Base-by-base conservation (phyloP, 768 basidiomycete species). In the Lactarius trivialis region DNA sequence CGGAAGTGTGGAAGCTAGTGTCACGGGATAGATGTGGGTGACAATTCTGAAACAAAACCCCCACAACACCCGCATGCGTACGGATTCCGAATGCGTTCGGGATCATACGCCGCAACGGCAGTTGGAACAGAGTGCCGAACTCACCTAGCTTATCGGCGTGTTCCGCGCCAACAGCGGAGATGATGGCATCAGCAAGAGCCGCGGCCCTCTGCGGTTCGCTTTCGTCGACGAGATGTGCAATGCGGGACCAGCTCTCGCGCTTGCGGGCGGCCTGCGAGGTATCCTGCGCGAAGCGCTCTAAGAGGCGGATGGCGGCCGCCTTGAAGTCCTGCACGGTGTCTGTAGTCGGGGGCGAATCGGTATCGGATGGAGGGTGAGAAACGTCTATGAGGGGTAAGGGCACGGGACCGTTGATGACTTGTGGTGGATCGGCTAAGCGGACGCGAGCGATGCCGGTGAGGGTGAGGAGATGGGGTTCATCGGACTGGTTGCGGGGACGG, bases 161-260 rank as follows among this genome's bases (percentile, higher is more conserved):
- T 57, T 88, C 88, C 3, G 79, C 81, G 56, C 83, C 81, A 21
- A 86, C 73, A n/a, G 73, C 71, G 11, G 85, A 79, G 17, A 91
- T 79, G 36, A 92, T 78, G 14, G 90, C 83, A 68, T 92, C 90
- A 0, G 88, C 88, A 79, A 91, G 84, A 83, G 86, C 88, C 4
- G 84, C 80, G 0, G 85, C 82, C 32, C 83, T 76, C 9, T 81
- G 78, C 66, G 82, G 79, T 0, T 85, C 79, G 17, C 86, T 79
- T 39, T 92, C 88, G 62, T 91, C 88, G 11, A 91, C 76, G 82
- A 91, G 86, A 34, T 75, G 76, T 3, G 85, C 78, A 57, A 90
- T 83, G 73, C 85, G 88, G 68, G 78, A 72, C 74, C 85, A 91
- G 7, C 82, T 83, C 36, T 91, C 89, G 61, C 82, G 82, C 61